A percentile compares a stretch with the other conserved stretches of the same genome.
These are phyloP conservation scores for Metarhizium robertsii DNA, from an alignment of 2,329 filamentous ascomycete genomes.

Conservation along the genomic window DNA sequence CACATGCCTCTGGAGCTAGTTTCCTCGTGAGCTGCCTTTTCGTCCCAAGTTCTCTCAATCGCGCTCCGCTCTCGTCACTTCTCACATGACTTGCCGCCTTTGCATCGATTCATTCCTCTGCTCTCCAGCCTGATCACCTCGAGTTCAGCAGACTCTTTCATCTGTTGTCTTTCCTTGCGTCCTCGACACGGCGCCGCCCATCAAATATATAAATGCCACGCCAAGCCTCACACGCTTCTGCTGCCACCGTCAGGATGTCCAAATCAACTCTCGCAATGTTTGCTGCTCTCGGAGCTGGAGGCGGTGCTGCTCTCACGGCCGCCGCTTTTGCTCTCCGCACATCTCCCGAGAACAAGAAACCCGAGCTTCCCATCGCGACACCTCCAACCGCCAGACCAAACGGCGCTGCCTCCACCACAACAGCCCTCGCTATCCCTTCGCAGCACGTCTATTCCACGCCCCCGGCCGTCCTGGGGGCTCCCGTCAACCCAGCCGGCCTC, in stretches of 20 bases:
- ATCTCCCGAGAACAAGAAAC: conserved; percentile 7
- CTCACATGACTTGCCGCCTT: background rate
- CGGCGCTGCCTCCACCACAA: conserved; percentile 16
- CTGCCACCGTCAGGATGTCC: conserved; percentile 50
- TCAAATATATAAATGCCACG: conserved; percentile 10
- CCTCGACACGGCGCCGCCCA: background rate
- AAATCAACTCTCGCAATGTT: conserved; percentile 69
- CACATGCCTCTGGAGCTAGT: no score
- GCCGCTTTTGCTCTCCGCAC: conserved; percentile 53
- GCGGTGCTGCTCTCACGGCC: conserved; percentile 65
- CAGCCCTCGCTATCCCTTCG: conserved; percentile 40
- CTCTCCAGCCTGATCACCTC: background rate
- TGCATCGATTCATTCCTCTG: background rate
- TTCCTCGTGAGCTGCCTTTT: no score
- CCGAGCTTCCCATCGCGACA: conserved; percentile 11
- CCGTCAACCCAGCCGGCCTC: conserved; percentile 65
- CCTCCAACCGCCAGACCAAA: conserved; percentile 18
- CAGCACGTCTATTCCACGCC: conserved; percentile 41
- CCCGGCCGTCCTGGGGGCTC: conserved; percentile 22
- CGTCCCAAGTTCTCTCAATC: background rate
- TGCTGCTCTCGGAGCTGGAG: conserved; percentile 66
- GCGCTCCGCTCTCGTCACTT: background rate
- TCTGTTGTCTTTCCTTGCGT: background rate
- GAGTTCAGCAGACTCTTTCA: background rate
- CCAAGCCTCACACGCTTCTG: conserved; percentile 5